phyloP scores from a whole-genome alignment of 2,329 filamentous ascomycete species.

The Fusarium papillatum region DNA sequence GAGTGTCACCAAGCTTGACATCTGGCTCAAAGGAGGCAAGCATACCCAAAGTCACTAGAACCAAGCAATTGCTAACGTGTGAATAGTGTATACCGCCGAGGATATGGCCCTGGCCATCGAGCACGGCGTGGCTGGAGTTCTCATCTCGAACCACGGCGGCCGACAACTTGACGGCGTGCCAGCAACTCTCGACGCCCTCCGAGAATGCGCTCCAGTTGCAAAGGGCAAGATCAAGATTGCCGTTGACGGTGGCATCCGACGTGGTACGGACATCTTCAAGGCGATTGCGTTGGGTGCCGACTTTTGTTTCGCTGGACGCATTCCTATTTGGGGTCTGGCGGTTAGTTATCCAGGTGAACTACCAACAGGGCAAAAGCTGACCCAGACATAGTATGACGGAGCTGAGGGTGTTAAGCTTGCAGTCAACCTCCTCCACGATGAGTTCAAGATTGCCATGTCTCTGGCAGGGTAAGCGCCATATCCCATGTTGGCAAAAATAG shows the following conservation, averaged over 20 bases:
- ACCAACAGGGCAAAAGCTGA: background rate
- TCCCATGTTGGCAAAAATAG: background rate
- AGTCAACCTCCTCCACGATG: background rate
- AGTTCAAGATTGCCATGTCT: background rate
- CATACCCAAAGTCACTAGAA: background rate
- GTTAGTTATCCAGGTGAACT: background rate
- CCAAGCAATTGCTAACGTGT: background rate
- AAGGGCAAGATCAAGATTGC: constrained; percentile 2
- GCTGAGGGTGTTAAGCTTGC: background rate
- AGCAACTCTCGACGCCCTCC: background rate
- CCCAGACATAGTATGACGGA: background rate
- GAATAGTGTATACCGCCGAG: background rate
- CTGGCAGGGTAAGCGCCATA: background rate
- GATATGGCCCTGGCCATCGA: background rate
- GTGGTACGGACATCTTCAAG: constrained; percentile 1
- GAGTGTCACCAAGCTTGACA: constrained; percentile 1
- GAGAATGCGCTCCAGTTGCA: background rate
- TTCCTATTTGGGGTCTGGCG: background rate
- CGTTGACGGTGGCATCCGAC: background rate
- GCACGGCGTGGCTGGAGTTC: background rate
- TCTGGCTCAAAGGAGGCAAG: background rate
- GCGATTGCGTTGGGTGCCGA: background rate
- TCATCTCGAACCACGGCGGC: constrained; percentile 2
- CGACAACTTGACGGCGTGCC: constrained; percentile 39
- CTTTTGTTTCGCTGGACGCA: background rate